A percentile compares a stretch with the other conserved stretches of the same genome.
phyloP scores from a whole-genome alignment of 1,284 basidiomycete species.

The Trametes pubescens region DNA sequence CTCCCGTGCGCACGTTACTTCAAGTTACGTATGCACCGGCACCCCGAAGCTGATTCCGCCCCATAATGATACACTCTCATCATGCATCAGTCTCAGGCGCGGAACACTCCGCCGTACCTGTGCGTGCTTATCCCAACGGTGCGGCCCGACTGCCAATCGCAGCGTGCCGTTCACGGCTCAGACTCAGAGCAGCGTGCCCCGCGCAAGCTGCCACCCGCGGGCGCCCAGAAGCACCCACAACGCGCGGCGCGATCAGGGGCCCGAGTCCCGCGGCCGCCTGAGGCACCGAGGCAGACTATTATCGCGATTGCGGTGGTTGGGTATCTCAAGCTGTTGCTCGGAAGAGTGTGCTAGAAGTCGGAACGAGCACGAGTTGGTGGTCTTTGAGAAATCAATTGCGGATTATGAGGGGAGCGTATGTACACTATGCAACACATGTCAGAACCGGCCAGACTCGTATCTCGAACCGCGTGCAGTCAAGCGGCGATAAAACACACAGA shows the following conservation, averaged over 20 bases:
- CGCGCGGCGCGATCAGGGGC: neutral
- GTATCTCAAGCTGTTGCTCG: too few relatives aligned
- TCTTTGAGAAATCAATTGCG: too few relatives aligned
- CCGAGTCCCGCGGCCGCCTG: neutral
- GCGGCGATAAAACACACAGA: too few relatives aligned
- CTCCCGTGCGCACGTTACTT: too few relatives aligned
- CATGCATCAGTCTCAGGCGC: neutral
- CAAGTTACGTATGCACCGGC: neutral
- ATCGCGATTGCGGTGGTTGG: too few relatives aligned
- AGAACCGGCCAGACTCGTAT: too few relatives aligned
- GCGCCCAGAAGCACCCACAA: slow-evolving; percentile 14
- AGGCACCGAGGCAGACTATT: too few relatives aligned
- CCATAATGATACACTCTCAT: neutral
- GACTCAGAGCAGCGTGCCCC: neutral
- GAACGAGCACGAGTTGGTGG: too few relatives aligned
- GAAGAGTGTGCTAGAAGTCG: too few relatives aligned
- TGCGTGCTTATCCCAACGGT: neutral
- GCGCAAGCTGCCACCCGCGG: slow-evolving; percentile 2
- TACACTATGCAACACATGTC: too few relatives aligned
- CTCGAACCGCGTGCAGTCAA: too few relatives aligned
- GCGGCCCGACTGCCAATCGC: neutral
- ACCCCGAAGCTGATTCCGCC: neutral
- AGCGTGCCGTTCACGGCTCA: neutral
- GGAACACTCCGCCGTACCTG: neutral
- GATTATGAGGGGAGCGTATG: too few relatives aligned